A percentile compares a stretch with the other conserved stretches of the same genome.
These are phyloP conservation scores for Fusarium penzigii DNA, from an alignment of 2,329 filamentous ascomycete species.

Conservation along the genomic window DNA sequence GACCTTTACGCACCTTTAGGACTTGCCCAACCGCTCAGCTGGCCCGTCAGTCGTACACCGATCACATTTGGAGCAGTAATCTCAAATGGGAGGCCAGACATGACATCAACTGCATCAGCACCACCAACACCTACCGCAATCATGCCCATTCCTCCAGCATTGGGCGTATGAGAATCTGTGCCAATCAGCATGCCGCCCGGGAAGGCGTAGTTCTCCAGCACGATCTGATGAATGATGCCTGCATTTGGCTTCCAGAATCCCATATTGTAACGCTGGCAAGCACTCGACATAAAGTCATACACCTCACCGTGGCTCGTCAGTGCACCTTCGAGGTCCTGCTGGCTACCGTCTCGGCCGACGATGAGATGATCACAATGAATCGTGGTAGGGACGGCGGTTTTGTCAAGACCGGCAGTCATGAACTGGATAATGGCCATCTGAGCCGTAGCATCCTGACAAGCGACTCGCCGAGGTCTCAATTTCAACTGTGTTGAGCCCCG, in stretches of 20 bases:
- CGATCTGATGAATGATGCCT: conserved; percentile 40
- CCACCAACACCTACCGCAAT: conserved; percentile 44
- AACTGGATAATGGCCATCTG: conserved; percentile 3
- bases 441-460: conserved; percentile 1
- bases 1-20: conserved; percentile 21
- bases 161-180: conserved; percentile 40
- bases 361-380: conserved; percentile 1
- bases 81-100: conserved; percentile 37
- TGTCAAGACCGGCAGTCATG: background rate
- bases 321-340: background rate
- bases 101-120: conserved; percentile 48
- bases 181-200: conserved; percentile 39
- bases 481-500: background rate
- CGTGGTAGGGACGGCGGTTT: background rate
- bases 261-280: conserved; percentile 40
- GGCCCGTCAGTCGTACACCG: conserved; percentile 33
- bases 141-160: conserved; percentile 38
- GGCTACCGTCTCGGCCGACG: background rate
- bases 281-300: conserved; percentile 1
- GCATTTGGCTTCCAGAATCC: conserved; percentile 40
- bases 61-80: conserved; percentile 34
- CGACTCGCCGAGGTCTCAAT: background rate
- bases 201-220: conserved; percentile 42
- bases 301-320: background rate
- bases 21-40: conserved; percentile 33